Base-by-base conservation (phyloP, 2,329 filamentous ascomycete species). In the Talaromyces sp. region DNA sequence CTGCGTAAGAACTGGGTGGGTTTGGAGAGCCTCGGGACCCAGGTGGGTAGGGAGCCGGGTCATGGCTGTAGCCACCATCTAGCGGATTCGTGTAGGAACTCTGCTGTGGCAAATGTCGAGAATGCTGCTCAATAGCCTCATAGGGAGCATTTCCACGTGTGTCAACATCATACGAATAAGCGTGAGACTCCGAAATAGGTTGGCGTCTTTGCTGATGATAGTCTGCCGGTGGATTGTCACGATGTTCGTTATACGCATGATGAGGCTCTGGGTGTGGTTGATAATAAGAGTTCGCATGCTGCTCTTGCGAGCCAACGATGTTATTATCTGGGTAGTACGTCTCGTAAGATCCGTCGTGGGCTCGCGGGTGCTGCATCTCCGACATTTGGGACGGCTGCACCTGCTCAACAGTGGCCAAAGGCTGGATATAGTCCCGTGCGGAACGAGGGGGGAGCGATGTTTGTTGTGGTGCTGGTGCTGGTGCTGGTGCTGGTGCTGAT, bases 401-500 rank as follows among this genome's bases (percentile, higher is more conserved):
- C 34, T 54, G 60, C 16, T 52, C 55, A 51, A 36, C 50, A 18
- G 57, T 40, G 12, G 23, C 68, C 68, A 54, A 68, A 60, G 44
- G 63, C n/a, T 30, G 62, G 28, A 3, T 27, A 56, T 61, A 34
- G 18, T 59, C 61, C 8, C 23, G 44, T 12, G n/a, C 44, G 5
- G 60, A 57, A 9, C 56, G 68, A 16, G 58, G 44, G 31, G 58
- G 31, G 63, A 61, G 51, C 16, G 65, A 61, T 44, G 61, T 61
- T 44, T 47, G 58, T 36, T 36, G 62, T 18, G 50, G 27, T 16
- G 36, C 16, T 56, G 58, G 61, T 65, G 57, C 69, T 60, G 57
- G 65, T 62, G 58, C 61, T 72, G 59, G 64, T 68, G 60, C 68
- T 69, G 59, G 42, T 65, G 61, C 65, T 67, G n/a, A n/a, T n/a